A percentile compares a stretch with the other conserved stretches of the same genome.
These are phyloP conservation scores for Metschnikowia kofuensis DNA, from an alignment of 805 yeast species.

Conservation along the genomic window DNA sequence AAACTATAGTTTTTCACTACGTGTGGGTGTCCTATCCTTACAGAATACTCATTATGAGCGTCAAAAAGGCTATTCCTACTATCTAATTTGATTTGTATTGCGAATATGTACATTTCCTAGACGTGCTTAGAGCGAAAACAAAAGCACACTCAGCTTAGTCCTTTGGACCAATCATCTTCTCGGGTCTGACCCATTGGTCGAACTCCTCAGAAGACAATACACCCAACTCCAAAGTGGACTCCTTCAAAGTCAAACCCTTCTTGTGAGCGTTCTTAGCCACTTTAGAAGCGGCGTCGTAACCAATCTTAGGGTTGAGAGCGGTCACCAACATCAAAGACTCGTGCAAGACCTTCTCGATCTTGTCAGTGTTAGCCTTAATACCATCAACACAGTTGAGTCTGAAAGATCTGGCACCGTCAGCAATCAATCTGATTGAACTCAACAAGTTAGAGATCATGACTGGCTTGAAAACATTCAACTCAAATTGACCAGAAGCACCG, in stretches of 20 bases:
- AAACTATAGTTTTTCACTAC: too few species aligned
- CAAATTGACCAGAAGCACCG: slow-evolving; percentile 98
- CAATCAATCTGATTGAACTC: slow-evolving; percentile 80
- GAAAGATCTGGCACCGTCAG: slow-evolving; percentile 88
- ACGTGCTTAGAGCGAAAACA: neutral
- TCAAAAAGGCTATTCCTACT: too few species aligned
- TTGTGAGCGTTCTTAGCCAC: slow-evolving; percentile 98
- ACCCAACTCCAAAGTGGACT: slow-evolving; percentile 89
- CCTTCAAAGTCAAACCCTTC: slow-evolving; percentile 93
- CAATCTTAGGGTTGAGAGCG: slow-evolving; percentile 97
- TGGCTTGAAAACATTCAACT: slow-evolving; percentile 97
- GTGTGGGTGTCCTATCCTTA: too few species aligned
- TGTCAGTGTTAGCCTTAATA: slow-evolving; percentile 81
- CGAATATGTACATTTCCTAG: slow-evolving; percentile 3
- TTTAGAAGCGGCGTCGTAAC: slow-evolving; percentile 96
- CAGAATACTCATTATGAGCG: too few species aligned
- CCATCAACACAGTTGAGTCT: slow-evolving; percentile 95
- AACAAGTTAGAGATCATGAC: slow-evolving; percentile 89
- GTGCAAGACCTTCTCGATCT: slow-evolving; percentile 82
- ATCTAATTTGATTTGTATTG: too few species aligned
- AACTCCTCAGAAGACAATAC: slow-evolving; percentile 83
- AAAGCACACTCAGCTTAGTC: slow-evolving; percentile 23
- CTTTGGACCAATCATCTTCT: slow-evolving; percentile 96
- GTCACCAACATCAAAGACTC: slow-evolving; percentile 98
- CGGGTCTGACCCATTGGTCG: slow-evolving; percentile 96